Evolutionary conservation across 345 rosid genomes (phyloP), one percentile per base, ranked within the genome.

Genomic region (Triadica sebifera): DNA sequence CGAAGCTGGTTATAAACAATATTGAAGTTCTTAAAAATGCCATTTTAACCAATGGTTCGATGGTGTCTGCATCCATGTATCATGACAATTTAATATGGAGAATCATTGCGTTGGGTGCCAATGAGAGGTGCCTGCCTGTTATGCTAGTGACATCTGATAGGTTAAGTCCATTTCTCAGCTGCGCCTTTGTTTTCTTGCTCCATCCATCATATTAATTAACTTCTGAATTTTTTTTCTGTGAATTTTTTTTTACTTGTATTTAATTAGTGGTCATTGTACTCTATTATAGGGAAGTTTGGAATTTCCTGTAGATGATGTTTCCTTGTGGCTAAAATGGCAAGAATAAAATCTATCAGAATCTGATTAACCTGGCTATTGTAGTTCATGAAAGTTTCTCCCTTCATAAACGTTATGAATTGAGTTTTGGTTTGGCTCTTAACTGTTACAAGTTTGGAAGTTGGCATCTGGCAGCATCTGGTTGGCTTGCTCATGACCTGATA

Each of bases 41-140:
- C n/a, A 75, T 81, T 74, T 81, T 82, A 69, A 84, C 81, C 3
- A 91, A 93, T 83, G 96, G 88, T 77, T 79, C 88, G 29, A 59
- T 76, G 24, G 89, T 91, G 58, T 79, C 84, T 66, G 91, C 86
- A 6, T 64, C 99, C 72, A 78, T 85, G 90, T 96, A 90, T 84
- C 99, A 96, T 78, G 97, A 96, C 80, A 91, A 90, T 81, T 82
- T 96, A 84, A 67, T 93, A 75, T 93, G 94, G 92, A 90, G 97
- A 86, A 90, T 96, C 73, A 87, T 90, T 77, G 87, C 93, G 29
- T 71, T 93, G 75, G 96, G 95, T 72, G 97, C 87, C 19, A 96
- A 96, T 65, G 97, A 93, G 65, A 87, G 84, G 51, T 84, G 89
- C 79, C 79, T 96, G 74, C 99, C 98, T 61, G 90, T 96, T 69